Base-by-base conservation (phyloP, 148 eudicot species). In the Pouteria glomerata region DNA sequence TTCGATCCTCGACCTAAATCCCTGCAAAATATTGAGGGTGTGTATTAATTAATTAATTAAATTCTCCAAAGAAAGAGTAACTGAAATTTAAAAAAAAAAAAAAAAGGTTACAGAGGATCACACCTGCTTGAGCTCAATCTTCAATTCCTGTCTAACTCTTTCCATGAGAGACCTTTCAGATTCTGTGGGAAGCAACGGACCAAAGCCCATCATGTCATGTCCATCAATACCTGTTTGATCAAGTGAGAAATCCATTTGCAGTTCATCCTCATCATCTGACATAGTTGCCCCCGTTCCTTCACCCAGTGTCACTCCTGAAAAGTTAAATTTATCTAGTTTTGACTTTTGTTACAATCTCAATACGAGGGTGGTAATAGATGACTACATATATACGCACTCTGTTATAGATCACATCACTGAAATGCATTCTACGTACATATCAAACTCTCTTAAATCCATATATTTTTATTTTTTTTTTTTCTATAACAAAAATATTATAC, bases 131-230 rank as follows among this genome's bases (percentile, higher is more conserved):
- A 96, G 86, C 78, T 96, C 99, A 60, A 92, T 80, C 69, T 96
- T 96, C 68, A 96, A 84, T 67, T 96, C 99, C 71, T 90, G 97
- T 1, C 99, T 86, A 52, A 96, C 99, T 79, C 99, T 74, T 48
- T 96, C 99, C 99, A 96, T 92, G 42, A 96, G 86, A 69, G 97
- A 76, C 84, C 92, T 84, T 75, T 96, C 99, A 4, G 96, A 90
- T 81, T 96, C 99, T 1, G 99, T 96, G 1, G 97, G 99, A 74
- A 90, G 87, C 51, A 88, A 81, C 1, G 96, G 93, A 19, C 99
- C 99, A 8, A 96, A 85, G 2, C 99, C 99, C 96, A 88, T 92
- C 80, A 92, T 81, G 79, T 96, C 99, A 44, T 92, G 87, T 1
- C 78, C 82, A 33, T 85, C 91, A 26, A 57, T 76, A 4, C 70